phyloP scores from a whole-genome alignment of 164 flowering plant genomes.

The Echeveria elegans region DNA sequence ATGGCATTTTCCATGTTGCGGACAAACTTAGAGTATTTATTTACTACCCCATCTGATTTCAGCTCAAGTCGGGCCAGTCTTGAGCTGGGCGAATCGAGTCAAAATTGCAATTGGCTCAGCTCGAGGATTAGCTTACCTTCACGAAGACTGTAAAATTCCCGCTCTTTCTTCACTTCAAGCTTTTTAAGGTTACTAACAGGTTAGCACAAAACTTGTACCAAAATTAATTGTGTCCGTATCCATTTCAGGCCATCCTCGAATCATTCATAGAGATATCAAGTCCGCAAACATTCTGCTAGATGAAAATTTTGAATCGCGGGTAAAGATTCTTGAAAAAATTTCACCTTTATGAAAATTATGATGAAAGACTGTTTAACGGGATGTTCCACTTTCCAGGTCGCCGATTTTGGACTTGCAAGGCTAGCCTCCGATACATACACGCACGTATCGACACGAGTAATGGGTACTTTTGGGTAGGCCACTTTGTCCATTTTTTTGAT shows the following conservation, averaged over 20 bases:
- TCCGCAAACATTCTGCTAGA: slow-evolving; percentile 72
- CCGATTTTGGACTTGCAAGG: slow-evolving; percentile 77
- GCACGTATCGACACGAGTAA: slow-evolving; percentile 68
- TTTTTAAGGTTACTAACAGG: background rate
- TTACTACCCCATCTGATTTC: slow-evolving; percentile 7
- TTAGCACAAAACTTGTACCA: background rate
- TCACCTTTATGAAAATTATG: background rate
- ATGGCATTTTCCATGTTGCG: background rate
- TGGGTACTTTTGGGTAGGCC: slow-evolving; percentile 81
- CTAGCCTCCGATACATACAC: slow-evolving; percentile 37
- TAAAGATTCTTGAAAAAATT: slow-evolving; percentile 8
- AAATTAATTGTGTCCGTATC: background rate
- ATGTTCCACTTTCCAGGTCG: slow-evolving; percentile 35
- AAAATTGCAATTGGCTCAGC: slow-evolving; percentile 70
- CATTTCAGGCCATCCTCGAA: slow-evolving; percentile 61
- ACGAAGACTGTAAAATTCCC: slow-evolving; percentile 64
- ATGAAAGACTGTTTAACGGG: background rate
- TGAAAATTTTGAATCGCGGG: slow-evolving; percentile 58
- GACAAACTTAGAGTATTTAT: background rate
- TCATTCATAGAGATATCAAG: slow-evolving; percentile 78
- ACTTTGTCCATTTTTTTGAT: slow-evolving; percentile 1
- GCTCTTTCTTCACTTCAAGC: background rate
- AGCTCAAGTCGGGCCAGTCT: slow-evolving; percentile 39
- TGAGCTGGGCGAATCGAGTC: slow-evolving; percentile 58
- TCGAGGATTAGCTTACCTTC: slow-evolving; percentile 71